phyloP scores from a whole-genome alignment of 2,329 filamentous ascomycete genomes.

The Aspergillus pseudotamarii region DNA sequence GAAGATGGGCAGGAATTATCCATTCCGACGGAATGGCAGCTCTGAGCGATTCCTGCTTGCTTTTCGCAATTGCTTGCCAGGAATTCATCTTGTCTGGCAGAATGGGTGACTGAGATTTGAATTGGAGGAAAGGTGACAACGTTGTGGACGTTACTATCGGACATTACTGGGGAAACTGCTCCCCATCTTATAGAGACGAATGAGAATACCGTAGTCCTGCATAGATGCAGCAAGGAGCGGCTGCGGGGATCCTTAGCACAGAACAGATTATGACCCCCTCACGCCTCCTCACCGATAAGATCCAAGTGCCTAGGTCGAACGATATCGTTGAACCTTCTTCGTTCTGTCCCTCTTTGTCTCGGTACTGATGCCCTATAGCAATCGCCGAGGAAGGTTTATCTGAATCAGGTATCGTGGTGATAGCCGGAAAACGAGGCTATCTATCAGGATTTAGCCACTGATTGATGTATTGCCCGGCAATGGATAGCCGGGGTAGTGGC shows the following conservation, averaged over 20 bases:
- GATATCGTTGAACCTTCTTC: neutral
- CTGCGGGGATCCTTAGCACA: neutral
- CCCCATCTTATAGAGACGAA: neutral
- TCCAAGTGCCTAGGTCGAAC: neutral
- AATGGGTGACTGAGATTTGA: too few relatives aligned
- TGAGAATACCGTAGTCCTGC: neutral
- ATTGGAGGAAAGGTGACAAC: neutral
- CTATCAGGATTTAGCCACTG: neutral
- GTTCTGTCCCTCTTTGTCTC: neutral
- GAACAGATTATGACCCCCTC: neutral
- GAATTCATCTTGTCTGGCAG: neutral
- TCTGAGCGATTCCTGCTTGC: conserved; percentile 48
- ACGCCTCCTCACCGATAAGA: neutral
- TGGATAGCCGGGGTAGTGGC: neutral
- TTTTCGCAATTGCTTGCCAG: conserved; percentile 50
- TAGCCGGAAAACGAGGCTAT: neutral
- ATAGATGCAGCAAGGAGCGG: neutral
- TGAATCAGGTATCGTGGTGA: neutral
- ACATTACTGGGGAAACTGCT: neutral
- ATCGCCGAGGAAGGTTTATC: neutral
- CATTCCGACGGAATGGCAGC: conserved; percentile 61
- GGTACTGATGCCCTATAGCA: neutral
- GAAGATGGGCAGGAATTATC: conserved; percentile 55
- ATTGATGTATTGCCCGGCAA: neutral
- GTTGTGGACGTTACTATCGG: neutral